Conservation (phyloP, 345 rosid species). For the Dovyalis caffra region DNA sequence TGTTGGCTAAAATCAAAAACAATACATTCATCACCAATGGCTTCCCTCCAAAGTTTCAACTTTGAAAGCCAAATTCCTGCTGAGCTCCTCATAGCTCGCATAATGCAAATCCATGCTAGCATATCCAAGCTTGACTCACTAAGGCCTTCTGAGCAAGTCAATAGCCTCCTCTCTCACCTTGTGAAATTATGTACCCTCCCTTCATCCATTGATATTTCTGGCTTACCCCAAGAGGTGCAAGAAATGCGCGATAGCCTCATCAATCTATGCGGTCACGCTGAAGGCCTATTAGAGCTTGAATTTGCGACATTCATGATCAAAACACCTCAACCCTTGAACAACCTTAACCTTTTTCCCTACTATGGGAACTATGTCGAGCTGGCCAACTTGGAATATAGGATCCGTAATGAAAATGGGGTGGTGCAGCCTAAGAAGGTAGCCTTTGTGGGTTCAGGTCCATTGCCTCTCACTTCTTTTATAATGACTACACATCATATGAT, state of each 20-base stretch:
- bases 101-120: conserved; percentile 21
- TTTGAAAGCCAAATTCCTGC: conserved; percentile 8
- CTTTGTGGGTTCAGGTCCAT: conserved; percentile 44
- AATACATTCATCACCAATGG: conserved; percentile 20
- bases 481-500: conserved; percentile 40
- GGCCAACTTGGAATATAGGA: conserved; percentile 25
- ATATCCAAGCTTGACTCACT: conserved; percentile 28
- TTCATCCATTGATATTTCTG: conserved; percentile 20
- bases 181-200: conserved; percentile 28
- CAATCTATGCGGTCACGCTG: conserved; percentile 30
- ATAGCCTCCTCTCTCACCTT: conserved; percentile 26
- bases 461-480: conserved; percentile 44
- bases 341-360: conserved; percentile 37
- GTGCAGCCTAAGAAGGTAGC: conserved; percentile 37
- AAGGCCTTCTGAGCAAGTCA: conserved; percentile 28
- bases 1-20: too few species aligned
- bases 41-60: conserved; percentile 21
- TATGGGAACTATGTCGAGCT: conserved; percentile 40
- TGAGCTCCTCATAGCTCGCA: conserved; percentile 20
- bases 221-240: conserved; percentile 16
- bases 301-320: conserved; percentile 32
- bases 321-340: conserved; percentile 25
- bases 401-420: conserved; percentile 26
- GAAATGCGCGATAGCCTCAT: conserved; percentile 32
- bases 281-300: conserved; percentile 40